Percentiles rank a stretch among this genome's conserved stretches.
Evolutionary conservation across 345 rosid species (phyloP).

Genomic region (Sonneratia alba): DNA sequence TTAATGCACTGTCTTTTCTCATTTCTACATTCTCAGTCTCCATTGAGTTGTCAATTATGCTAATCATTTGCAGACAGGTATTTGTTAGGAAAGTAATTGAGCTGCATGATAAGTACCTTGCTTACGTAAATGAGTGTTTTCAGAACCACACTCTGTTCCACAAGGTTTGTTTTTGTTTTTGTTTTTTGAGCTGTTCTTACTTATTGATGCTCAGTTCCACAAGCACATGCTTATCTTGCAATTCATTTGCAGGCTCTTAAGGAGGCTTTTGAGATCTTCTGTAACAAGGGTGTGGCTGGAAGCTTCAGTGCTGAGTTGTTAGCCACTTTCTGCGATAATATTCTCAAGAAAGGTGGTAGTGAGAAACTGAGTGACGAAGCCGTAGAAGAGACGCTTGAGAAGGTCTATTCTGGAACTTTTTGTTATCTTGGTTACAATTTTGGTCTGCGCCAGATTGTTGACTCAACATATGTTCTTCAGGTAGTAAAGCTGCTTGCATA

Average conservation of each 20-base stretch:
- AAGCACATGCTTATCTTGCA: not conserved
- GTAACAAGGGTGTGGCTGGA: conserved; percentile 53
- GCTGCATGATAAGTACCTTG: conserved; percentile 77
- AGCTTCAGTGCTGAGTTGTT: conserved; percentile 57
- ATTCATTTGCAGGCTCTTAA: conserved; percentile 39
- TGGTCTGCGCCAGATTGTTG: not conserved
- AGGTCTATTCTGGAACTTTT: conserved; percentile 20
- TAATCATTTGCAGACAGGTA: conserved; percentile 41
- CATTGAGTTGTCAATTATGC: conserved; percentile 4
- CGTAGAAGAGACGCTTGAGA: conserved; percentile 56
- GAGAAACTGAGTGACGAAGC: conserved; percentile 67
- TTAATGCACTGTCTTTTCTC: not conserved
- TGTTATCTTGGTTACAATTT: not conserved
- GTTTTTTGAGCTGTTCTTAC: not conserved
- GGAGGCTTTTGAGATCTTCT: conserved; percentile 62
- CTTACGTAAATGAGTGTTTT: conserved; percentile 62
- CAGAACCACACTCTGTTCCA: conserved; percentile 75
- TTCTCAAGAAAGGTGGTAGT: conserved; percentile 60
- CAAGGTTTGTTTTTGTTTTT: conserved; percentile 26
- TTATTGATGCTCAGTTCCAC: not conserved
- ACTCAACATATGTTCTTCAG: conserved; percentile 26
- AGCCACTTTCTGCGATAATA: conserved; percentile 59
- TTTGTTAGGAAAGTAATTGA: conserved; percentile 75
- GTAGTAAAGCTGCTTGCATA: conserved; percentile 87
- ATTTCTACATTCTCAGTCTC: not conserved